Evolutionary conservation across 805 yeast species (phyloP), one percentile per base, ranked within the genome.

Genomic region (Ogataea paradorogensis): DNA sequence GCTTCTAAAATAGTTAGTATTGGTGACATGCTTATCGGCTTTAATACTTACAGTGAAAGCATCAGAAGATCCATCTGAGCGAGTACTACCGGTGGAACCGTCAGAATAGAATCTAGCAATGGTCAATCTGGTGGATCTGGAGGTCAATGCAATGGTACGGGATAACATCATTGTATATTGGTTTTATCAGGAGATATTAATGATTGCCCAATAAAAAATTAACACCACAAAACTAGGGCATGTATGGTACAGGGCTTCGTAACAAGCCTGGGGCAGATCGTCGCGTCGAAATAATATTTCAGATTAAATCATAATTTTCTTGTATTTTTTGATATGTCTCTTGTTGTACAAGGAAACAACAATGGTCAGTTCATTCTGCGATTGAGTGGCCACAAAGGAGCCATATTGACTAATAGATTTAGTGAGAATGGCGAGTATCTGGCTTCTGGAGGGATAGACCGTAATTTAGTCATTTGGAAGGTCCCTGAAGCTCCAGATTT

Each of bases 401-500:
- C 81, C 1, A 80, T 80, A 0, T 61, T 76, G 13, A 58, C 77
- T 2, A 70, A 74, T 5, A 63, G 68, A 33, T 82, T 82, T 62
- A 77, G 68, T 52, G 60, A 55, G 3, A 60, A 65, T 18, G 90
- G 88, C 0, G 54, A 63, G 5, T 47, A 59, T 7, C 58, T 82
- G 14, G 90, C 83, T 0, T 70, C 88, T 3, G 83, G 80, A 5
- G 84, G 89, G 2, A 46, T 66, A 13, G 91, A 84, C 51, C 67
- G 66, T 38, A 55, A 64, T n/a, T 62, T 80, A 2, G 48, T 47
- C 23, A 35, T 62, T 5, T 66, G 67, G 67, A 49, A 51, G 11
- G 30, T 48, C 3, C 59, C 62, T 1, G 45, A 37, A 10, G 18
- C 14, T 7, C 33, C 42, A 14, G 38, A 33, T 2, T 20, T 29